Percentiles rank a stretch among this genome's conserved stretches.
These are phyloP conservation scores for Trichoderma lentiforme DNA, from an alignment of 2,329 filamentous ascomycete genomes.

Conservation along the genomic window DNA sequence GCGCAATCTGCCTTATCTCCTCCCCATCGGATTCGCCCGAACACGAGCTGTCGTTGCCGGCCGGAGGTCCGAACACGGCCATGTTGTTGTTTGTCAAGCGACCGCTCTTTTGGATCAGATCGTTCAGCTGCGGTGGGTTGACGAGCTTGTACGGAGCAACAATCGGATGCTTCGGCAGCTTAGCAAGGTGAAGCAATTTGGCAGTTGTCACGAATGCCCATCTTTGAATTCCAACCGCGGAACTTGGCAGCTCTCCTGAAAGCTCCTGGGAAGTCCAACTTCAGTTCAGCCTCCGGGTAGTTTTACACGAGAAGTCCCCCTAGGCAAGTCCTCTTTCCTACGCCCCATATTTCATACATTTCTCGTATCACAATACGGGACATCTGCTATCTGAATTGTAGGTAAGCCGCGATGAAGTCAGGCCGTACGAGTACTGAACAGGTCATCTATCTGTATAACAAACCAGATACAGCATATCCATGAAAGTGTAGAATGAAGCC, in stretches of 20 bases:
- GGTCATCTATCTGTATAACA: neutral
- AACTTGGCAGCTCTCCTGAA: neutral
- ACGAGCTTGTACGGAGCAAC: neutral
- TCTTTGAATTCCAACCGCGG: neutral
- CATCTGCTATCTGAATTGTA: neutral
- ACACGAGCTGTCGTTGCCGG: neutral
- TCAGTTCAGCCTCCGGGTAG: neutral
- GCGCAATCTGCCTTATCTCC: neutral
- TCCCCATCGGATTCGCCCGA: neutral
- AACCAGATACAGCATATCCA: neutral
- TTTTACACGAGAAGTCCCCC: neutral
- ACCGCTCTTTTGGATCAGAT: neutral
- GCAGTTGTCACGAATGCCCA: neutral
- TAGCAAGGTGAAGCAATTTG: neutral
- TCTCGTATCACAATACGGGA: neutral
- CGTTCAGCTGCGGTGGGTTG: neutral
- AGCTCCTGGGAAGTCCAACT: neutral
- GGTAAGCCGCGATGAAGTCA: fast-evolving
- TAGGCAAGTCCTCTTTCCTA: neutral
- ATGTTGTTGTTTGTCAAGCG: neutral
- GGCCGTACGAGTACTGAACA: neutral
- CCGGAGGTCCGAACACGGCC: neutral
- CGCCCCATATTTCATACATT: neutral
- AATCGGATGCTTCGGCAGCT: neutral
- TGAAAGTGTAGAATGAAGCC: neutral